A percentile compares a stretch with the other conserved stretches of the same genome.
These are phyloP conservation scores for Benincasa hispida DNA, from an alignment of 306 rosid genomes.

Conservation along the genomic window DNA sequence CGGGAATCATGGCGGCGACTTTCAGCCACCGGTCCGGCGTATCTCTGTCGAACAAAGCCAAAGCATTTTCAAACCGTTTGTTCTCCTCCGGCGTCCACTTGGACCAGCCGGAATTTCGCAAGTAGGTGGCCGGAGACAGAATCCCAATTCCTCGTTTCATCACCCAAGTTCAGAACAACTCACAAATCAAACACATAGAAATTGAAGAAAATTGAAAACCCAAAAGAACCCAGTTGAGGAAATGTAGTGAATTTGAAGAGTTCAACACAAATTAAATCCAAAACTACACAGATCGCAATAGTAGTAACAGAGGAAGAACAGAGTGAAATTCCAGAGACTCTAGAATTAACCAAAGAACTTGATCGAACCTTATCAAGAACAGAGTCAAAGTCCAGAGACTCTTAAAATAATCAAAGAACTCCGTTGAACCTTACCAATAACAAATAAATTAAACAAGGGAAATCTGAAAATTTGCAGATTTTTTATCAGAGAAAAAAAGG, in stretches of 20 bases:
- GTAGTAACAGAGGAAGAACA: background rate
- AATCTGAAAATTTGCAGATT: background rate
- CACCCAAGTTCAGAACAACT: background rate
- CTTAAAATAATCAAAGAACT: background rate
- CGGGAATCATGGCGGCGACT: conserved; percentile 12
- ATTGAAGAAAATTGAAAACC: conserved; percentile 21
- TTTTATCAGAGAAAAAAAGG: background rate
- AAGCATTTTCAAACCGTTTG: conserved; percentile 12
- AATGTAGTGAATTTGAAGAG: conserved; percentile 30
- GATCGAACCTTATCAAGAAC: background rate
- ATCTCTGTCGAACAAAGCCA: conserved; percentile 9
- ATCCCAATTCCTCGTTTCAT: conserved; percentile 7
- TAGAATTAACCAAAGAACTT: background rate
- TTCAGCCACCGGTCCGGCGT: conserved; percentile 12
- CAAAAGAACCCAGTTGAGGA: conserved; percentile 28
- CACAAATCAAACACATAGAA: background rate
- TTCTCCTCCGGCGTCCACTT: conserved; percentile 11
- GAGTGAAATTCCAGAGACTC: background rate
- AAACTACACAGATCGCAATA: background rate
- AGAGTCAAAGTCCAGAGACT: background rate
- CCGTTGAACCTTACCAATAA: background rate
- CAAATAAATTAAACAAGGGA: background rate
- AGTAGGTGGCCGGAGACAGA: background rate
- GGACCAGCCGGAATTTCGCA: background rate
- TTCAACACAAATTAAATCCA: conserved; percentile 9